Conservation (phyloP, 495 filamentous ascomycete species). For the Talaromyces stipitatus region DNA sequence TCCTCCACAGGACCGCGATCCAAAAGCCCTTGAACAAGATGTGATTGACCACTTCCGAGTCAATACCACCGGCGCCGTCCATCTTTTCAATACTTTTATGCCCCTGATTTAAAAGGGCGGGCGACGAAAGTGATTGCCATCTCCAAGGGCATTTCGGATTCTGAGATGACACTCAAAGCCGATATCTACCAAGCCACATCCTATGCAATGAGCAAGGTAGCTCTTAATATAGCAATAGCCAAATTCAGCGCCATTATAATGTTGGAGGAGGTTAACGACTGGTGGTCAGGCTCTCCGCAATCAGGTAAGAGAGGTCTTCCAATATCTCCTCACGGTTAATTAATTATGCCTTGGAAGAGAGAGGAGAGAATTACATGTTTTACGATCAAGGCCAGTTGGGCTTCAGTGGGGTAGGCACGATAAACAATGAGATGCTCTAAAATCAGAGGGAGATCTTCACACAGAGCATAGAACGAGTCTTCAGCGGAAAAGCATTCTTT, state of each 20-base stretch:
- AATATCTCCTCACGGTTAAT: too few relatives aligned
- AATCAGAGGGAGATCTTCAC: too few relatives aligned
- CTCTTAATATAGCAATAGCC: conserved; percentile 2
- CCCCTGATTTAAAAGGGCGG: conserved; percentile 31
- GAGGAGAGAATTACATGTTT: too few relatives aligned
- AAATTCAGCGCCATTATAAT: conserved; percentile 5
- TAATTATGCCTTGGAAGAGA: too few relatives aligned
- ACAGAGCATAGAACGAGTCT: too few relatives aligned
- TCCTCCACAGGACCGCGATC: conserved; percentile 14
- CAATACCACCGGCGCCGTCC: conserved; percentile 31
- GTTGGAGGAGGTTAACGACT: too few relatives aligned
- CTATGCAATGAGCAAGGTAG: conserved; percentile 34
- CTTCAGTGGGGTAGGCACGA: too few relatives aligned
- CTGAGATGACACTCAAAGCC: conserved; percentile 13
- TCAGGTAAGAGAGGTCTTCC: too few relatives aligned
- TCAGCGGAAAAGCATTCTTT: too few relatives aligned
- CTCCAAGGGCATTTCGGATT: conserved; percentile 25
- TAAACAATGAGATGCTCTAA: too few relatives aligned
- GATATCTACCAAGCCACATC: conserved; percentile 15
- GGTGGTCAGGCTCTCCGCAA: too few relatives aligned
- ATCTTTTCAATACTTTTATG: conserved; percentile 37
- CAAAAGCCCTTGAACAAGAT: conserved; percentile 16
- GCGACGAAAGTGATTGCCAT: conserved; percentile 41
- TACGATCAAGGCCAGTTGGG: too few relatives aligned
- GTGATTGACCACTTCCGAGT: conserved; percentile 14